Percentiles rank a stretch among this genome's conserved stretches.
These are phyloP conservation scores for Oehlia diaphana DNA, from an alignment of 192 early-diverging fungal species.

Conservation along the genomic window DNA sequence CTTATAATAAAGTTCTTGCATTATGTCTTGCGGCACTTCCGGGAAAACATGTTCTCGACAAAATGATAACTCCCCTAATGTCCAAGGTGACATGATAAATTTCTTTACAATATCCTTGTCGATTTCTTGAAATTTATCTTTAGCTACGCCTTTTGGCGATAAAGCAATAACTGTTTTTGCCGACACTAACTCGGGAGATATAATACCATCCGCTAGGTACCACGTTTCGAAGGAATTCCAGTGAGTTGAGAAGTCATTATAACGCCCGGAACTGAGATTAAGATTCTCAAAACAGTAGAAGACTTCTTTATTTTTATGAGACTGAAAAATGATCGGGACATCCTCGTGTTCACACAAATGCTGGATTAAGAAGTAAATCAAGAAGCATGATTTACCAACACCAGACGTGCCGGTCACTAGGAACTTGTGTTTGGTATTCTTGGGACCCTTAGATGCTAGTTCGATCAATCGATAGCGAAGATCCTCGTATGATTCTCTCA, in stretches of 20 bases:
- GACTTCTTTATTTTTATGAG: not conserved
- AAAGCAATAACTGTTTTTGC: conserved; percentile 11
- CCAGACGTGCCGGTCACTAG: conserved; percentile 38
- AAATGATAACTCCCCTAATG: not conserved
- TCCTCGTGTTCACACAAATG: conserved; percentile 34
- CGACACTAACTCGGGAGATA: not conserved
- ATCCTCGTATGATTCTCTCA: conserved; percentile 31
- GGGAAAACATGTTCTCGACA: conserved; percentile 5
- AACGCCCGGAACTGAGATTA: not conserved
- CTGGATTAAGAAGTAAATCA: conserved; percentile 37
- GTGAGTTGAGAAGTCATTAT: not conserved
- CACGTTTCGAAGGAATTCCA: not conserved
- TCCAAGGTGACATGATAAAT: conserved; percentile 2
- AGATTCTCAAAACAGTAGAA: conserved; percentile 1
- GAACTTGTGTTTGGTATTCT: conserved; percentile 13
- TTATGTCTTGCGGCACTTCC: not conserved
- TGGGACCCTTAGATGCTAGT: not conserved
- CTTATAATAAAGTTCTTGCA: not conserved
- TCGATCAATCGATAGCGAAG: conserved; percentile 28
- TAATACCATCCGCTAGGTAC: not conserved
- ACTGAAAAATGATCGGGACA: conserved; percentile 6
- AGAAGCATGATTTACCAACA: conserved; percentile 38
- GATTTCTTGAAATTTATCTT: conserved; percentile 10
- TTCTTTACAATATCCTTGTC: not conserved
- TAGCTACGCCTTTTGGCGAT: not conserved